Percentiles rank a stretch among this genome's conserved stretches.
Conservation (phyloP, 1,284 basidiomycete species). For the Mycena citricolor region DNA sequence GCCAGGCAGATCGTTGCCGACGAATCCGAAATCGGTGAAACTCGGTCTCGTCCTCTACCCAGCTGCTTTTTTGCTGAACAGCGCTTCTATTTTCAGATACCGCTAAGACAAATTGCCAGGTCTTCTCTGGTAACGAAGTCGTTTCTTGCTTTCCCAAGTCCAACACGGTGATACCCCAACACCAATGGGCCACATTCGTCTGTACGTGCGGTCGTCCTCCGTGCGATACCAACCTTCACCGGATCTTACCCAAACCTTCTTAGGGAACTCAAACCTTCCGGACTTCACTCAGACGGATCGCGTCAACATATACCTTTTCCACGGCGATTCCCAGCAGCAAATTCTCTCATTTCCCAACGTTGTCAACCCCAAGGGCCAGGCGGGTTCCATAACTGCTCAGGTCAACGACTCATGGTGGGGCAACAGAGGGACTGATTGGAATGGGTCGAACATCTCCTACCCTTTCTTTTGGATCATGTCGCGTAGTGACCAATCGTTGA, state of each 20-base stretch:
- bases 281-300: slow-evolving; percentile 43
- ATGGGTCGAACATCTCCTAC: slow-evolving; percentile 54
- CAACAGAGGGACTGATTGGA: slow-evolving; percentile 47
- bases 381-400: slow-evolving; percentile 52
- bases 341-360: slow-evolving; percentile 44
- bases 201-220: slow-evolving; percentile 50
- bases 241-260: slow-evolving; percentile 9
- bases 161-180: slow-evolving; percentile 56
- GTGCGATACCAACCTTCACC: slow-evolving; percentile 8
- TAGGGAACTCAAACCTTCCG: slow-evolving; percentile 52
- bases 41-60: background rate
- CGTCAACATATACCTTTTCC: slow-evolving; percentile 61
- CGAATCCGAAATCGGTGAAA: slow-evolving; percentile 43
- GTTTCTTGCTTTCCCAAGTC: slow-evolving; percentile 69
- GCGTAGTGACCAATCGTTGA: slow-evolving; percentile 47
- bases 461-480: slow-evolving; percentile 76
- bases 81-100: slow-evolving; percentile 24
- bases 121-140: slow-evolving; percentile 60
- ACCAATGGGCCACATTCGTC: slow-evolving; percentile 70
- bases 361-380: slow-evolving; percentile 50
- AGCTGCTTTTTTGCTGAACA: background rate
- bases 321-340: slow-evolving; percentile 49
- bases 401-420: slow-evolving; percentile 81
- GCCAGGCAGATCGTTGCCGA: slow-evolving; percentile 36
- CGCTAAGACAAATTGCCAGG: slow-evolving; percentile 37